Base-by-base conservation (phyloP, 352 stramenopile species). In the Phytophthora foliorum region DNA sequence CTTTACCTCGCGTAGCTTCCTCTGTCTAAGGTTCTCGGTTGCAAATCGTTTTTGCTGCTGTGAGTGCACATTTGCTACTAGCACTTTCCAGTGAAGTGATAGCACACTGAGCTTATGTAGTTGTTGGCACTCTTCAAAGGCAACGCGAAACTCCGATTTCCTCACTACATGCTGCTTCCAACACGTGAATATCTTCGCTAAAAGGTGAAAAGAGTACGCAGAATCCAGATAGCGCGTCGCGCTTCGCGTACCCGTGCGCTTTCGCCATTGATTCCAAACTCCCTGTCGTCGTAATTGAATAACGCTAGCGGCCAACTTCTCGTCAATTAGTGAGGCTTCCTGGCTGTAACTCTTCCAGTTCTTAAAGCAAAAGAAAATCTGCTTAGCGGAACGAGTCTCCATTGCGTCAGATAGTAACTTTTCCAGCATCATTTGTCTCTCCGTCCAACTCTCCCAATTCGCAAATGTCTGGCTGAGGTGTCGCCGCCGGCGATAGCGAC, bases 221-320 rank as follows among this genome's bases (percentile, higher is more conserved):
- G 65, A 63, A 39, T 52, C 24, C 8, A 72, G 44, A 57, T 16
- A 22, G 2, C 66, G 57, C 42, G 48, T 48, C 16, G 58, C 53
- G 57, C 27, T 51, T 16, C 45, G 31, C 24, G 27, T 61, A 0
- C 31, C 39, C 4, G 64, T 56, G 7, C 31, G 46, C 22, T 57
- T 73, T 34, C 46, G 42, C 69, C 69, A 77, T 4, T 13, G 46
- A 16, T 39, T 19, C 69, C 69, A 77, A 45, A 77, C 29, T 14
- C n/a, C 2, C 25, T 39, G 46, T 24, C 57, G 57, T 49, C 63
- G 48, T 24, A 59, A 24, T 36, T 34, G 29, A 39, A 24, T n/a
- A 11, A 74, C 46, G 31, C 4, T 39, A 49, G 24, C 39, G 3
- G 63, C 25, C 2, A 63, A 11, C 10, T 9, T 36, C 9, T 48